Conservation (phyloP, 176 grass and related monocot genomes). For the Bonia amplexicaulis region DNA sequence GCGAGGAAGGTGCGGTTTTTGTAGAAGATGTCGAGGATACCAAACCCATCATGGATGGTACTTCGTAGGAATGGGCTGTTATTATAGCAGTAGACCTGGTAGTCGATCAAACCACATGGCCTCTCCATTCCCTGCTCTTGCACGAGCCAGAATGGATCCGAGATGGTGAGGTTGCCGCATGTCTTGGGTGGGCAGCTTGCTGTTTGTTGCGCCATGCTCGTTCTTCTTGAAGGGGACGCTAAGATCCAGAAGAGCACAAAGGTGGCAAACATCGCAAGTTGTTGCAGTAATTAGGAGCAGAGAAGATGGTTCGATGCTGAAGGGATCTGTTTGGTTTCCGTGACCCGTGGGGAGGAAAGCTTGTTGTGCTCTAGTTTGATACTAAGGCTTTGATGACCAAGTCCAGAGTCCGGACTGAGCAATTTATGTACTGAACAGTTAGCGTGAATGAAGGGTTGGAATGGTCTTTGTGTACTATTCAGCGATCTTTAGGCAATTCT, state of each 20-base stretch:
- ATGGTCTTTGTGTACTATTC: not conserved
- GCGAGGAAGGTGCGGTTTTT: not conserved
- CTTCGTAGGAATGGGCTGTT: not conserved
- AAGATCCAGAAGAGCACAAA: not conserved
- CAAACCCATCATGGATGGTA: not conserved
- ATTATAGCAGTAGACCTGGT: constrained; percentile 15
- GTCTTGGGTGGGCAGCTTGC: constrained; percentile 13
- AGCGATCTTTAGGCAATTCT: not conserved
- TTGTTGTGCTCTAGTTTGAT: not conserved
- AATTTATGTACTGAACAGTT: not conserved
- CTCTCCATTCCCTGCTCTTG: constrained; percentile 2
- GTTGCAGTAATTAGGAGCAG: not conserved
- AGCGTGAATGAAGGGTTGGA: not conserved
- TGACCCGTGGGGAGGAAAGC: not conserved
- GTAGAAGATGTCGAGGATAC: constrained; percentile 31
- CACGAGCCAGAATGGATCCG: constrained; percentile 18
- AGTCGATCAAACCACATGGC: constrained; percentile 1
- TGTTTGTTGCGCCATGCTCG: not conserved
- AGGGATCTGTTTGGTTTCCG: not conserved
- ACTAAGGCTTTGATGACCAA: not conserved
- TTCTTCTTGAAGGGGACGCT: not conserved
- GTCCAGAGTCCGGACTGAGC: not conserved
- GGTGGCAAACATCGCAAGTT: not conserved
- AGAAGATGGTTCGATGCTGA: not conserved
- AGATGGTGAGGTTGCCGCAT: constrained; percentile 28